Evolutionary conservation across 1,284 basidiomycete species (phyloP), one percentile per base, ranked within the genome.

Genomic region (Ganoderma boninense): DNA sequence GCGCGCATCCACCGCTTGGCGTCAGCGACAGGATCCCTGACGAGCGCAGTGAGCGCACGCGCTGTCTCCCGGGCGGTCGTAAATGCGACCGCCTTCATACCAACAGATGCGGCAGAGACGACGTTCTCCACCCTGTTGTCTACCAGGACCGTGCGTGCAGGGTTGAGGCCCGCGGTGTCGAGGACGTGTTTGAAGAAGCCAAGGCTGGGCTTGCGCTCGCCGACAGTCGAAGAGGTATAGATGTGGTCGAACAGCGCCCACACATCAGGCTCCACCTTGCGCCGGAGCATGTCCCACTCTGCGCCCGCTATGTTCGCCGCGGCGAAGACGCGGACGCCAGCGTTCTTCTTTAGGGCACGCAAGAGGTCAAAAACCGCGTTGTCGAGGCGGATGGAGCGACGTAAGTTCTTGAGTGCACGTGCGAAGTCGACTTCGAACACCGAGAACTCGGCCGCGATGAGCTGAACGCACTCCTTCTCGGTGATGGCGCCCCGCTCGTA

Each of bases 261-360:
- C 81, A 89, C 18, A 56, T 87, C 84, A 1, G 80, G 81, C n/a
- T 35, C n/a, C 1, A 79, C 74, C 64, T 82, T 84, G 5, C 78
- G 81, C 32, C 79, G 82, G 20, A 88, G 79, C 10, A 82, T 76
- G 42, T 81, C 78, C 74, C 82, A 88, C 72, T 89, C 87, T 6
- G 86, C 83, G 0, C 77, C 71, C 23, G 87, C 87, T 40, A 88
- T 87, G 74, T 90, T 90, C 54, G 86, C 87, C 85, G 88, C 86
- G 38, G 87, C 87, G 68, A 84, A 86, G 20, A 89, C 79, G 18
- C 76, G 80, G 11, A 86, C 76, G 23, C 78, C 76, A 20, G 78
- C 32, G 18, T 80, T 77, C 38, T 71, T 74, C 72, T 85, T 87
- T 52, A 89, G 77, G 56, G 85, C 79, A 5, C 80, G 81, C 61